Base-by-base conservation (phyloP, 1,284 basidiomycete species). In the Xanthoconium separans region DNA sequence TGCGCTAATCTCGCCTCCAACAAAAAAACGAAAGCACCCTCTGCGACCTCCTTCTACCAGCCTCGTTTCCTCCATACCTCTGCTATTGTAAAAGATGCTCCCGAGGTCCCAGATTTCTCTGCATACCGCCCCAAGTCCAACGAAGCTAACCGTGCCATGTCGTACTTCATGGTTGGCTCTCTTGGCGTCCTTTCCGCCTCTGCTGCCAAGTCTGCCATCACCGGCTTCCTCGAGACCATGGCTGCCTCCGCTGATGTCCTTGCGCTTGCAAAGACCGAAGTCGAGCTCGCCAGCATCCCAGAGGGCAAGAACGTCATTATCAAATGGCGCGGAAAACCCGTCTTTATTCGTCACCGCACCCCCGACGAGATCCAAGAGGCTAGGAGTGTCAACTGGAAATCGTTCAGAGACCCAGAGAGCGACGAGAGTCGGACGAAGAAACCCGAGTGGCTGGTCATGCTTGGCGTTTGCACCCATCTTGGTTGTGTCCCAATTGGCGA, bases 261-360 rank as follows among this genome's bases (percentile, higher is more conserved):
- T 64, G 97, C 97, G 49, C 83, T 99, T 61, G 97, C 97, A 63
- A 98, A 98, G 80, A 93, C 98, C 58, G 97, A 99, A 77, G 87
- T 99, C 59, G 95, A 96, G 55, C 87, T 99, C 66, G 77, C 77
- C 56, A 80, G 78, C 59, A 99, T 99, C 68, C 96, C 97, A 36
- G 93, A 98, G 82, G 97, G 97, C 76, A 95, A 96, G 85, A 95
- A 94, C 72, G 91, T 93, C 65, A 89, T 97, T 74, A 93, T 97
- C 79, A 97, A 97, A 79, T 99, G 97, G 97, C 92, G 96, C 72
- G 97, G 96, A 73, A 99, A 99, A 84, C 97, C 97, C 63, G 96
- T 99, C 56, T 99, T 99, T 80, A 93, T 99, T 73, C 88, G 97
- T 65, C 96, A 99, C 81, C 87, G 97, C 68, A 99, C 97, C 27